Conservation (phyloP, 352 stramenopile genomes). For the Saprolegnia parasitica region DNA sequence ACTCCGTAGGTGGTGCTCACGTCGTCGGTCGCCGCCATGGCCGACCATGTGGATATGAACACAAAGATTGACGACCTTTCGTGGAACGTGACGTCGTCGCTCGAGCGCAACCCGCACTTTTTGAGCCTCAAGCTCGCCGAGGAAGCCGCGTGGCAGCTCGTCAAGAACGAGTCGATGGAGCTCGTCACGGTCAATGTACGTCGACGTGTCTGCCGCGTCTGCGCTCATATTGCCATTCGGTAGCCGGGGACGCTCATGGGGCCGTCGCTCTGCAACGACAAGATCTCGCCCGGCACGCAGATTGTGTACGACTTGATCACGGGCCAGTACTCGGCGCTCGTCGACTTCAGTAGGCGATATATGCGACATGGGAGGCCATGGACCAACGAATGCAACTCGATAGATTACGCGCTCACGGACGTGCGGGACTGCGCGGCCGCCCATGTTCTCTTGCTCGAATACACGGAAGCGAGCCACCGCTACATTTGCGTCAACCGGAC, state of each 20-base stretch:
- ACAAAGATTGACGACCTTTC: conserved; percentile 81
- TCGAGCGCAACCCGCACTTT: conserved; percentile 85
- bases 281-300: conserved; percentile 76
- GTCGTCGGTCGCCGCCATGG: conserved; percentile 82
- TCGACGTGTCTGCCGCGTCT: not conserved
- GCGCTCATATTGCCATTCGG: not conserved
- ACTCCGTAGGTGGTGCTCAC: conserved; percentile 57
- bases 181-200: conserved; percentile 83
- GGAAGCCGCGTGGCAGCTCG: conserved; percentile 82
- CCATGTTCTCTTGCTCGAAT: conserved; percentile 77
- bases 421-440: conserved; percentile 78
- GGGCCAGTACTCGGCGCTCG: conserved; percentile 78
- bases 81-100: conserved; percentile 80
- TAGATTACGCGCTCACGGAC: conserved; percentile 83
- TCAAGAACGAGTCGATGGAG: conserved; percentile 77
- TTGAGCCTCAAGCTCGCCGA: conserved; percentile 83
- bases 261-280: conserved; percentile 75
- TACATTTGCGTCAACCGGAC: conserved; percentile 85
- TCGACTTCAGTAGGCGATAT: conserved; percentile 70
- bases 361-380: not conserved
- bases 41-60: conserved; percentile 62
- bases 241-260: conserved; percentile 78
- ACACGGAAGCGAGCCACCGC: conserved; percentile 71
- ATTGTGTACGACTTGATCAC: conserved; percentile 85
- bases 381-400: conserved; percentile 8